phyloP scores from a whole-genome alignment of 371 early-diverging fungal genomes.

The Entomophthora muscae region DNA sequence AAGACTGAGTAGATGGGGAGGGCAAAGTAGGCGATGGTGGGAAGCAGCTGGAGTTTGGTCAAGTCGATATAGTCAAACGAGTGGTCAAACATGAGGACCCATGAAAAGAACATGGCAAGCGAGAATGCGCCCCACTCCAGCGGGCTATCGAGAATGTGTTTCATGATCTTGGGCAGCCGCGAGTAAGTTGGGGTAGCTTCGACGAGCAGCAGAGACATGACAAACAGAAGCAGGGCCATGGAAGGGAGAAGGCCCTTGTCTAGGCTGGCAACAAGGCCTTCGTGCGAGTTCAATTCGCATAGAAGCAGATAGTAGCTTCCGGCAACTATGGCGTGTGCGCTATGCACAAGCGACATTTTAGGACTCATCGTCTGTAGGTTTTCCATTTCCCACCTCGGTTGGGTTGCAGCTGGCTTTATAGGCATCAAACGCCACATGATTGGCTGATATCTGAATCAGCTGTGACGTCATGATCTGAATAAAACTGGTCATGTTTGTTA shows the following conservation, averaged over 20 bases:
- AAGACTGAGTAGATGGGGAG: background rate
- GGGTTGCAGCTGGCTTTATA: too few species aligned
- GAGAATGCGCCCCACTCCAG: background rate
- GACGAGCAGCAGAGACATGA: background rate
- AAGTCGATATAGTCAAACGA: background rate
- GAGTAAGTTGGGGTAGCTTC: background rate
- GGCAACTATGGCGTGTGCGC: background rate
- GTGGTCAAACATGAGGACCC: background rate
- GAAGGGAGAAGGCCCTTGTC: background rate
- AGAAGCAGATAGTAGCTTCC: slow-evolving; percentile 1
- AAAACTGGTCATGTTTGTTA: too few species aligned
- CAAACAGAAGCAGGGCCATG: background rate
- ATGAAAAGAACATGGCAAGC: background rate
- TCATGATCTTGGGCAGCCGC: background rate
- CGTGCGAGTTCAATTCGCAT: too few species aligned
- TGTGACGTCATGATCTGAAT: too few species aligned
- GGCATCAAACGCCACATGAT: too few species aligned
- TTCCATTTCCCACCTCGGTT: too few species aligned
- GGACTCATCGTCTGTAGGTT: too few species aligned
- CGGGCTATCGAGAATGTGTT: background rate
- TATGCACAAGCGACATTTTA: background rate
- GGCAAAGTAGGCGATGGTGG: background rate
- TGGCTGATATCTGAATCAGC: too few species aligned
- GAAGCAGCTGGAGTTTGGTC: background rate
- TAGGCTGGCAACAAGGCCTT: background rate